A percentile compares a stretch with the other conserved stretches of the same genome.
phyloP scores from a whole-genome alignment of 768 basidiomycete genomes.

The Russula sp. region DNA sequence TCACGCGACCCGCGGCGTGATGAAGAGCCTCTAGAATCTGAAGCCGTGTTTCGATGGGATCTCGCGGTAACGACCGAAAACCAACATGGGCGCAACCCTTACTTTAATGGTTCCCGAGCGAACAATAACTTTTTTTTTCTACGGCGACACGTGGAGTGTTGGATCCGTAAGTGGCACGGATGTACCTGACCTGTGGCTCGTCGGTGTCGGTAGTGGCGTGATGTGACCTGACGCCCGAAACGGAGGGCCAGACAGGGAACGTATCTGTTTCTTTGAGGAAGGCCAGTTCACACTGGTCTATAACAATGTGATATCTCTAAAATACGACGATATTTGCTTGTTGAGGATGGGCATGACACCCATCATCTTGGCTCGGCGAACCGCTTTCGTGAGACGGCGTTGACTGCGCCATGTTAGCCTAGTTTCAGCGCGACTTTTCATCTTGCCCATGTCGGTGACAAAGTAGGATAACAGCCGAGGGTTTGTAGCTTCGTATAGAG shows the following conservation, averaged over 20 bases:
- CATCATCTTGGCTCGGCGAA: slow-evolving; percentile 87
- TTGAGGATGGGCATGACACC: slow-evolving; percentile 59
- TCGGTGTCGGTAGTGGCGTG: neutral
- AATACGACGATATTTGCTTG: slow-evolving; percentile 7
- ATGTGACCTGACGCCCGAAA: slow-evolving; percentile 2
- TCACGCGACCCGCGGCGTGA: slow-evolving; percentile 17
- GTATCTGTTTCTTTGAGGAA: neutral
- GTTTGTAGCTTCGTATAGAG: slow-evolving; percentile 62
- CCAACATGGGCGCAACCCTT: slow-evolving; percentile 7
- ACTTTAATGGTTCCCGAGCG: slow-evolving; percentile 5
- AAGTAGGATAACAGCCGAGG: slow-evolving; percentile 49
- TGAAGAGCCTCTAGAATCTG: neutral
- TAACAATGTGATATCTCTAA: neutral
- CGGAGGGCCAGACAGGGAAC: too few species aligned
- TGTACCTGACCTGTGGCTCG: slow-evolving; percentile 8
- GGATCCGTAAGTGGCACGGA: neutral
- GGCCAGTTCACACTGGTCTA: neutral
- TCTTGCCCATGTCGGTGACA: slow-evolving; percentile 76
- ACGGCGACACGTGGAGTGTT: slow-evolving; percentile 7
- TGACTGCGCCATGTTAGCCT: slow-evolving; percentile 74
- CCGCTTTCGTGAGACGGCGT: slow-evolving; percentile 73
- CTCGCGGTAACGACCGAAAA: slow-evolving; percentile 1
- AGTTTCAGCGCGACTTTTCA: slow-evolving; percentile 62
- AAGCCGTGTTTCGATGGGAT: slow-evolving; percentile 4
- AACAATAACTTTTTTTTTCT: neutral